These are phyloP conservation scores for Tetradesmus lagerheimii DNA, from an alignment of 139 green algal genomes.

Conservation along the genomic window DNA sequence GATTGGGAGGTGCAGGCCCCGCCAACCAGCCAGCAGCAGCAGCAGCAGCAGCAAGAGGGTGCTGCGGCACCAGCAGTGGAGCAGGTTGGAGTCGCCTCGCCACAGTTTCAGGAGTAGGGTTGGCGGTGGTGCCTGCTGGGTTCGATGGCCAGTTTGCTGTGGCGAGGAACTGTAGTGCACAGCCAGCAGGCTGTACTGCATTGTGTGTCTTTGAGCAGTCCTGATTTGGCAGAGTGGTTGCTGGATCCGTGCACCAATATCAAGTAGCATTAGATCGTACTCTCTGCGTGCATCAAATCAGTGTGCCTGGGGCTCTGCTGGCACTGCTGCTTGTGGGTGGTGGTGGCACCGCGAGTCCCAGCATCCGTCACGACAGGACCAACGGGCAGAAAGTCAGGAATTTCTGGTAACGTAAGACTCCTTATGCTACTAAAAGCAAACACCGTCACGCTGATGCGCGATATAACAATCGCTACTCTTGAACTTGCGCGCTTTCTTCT, in stretches of 20 bases:
- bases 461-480: background rate
- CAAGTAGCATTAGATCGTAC: too few species aligned
- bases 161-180: background rate
- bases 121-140: background rate
- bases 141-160: background rate
- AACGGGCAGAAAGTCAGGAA: background rate
- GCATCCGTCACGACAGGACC: background rate
- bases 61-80: background rate
- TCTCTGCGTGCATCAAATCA: too few species aligned
- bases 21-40: background rate
- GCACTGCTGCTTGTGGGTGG: too few species aligned
- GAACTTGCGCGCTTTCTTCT: background rate
- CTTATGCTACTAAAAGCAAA: background rate
- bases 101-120: too few species aligned
- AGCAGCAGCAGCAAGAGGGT: background rate
- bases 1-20: constrained; percentile 11
- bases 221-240: background rate
- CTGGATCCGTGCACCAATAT: too few species aligned
- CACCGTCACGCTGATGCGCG: background rate
- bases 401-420: background rate
- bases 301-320: background rate
- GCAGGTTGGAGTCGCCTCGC: background rate
- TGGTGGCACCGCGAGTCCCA: background rate
- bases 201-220: background rate
- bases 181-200: background rate